These are phyloP conservation scores for Coemansia sp. DNA, from an alignment of 192 early-diverging fungal genomes.

Conservation along the genomic window DNA sequence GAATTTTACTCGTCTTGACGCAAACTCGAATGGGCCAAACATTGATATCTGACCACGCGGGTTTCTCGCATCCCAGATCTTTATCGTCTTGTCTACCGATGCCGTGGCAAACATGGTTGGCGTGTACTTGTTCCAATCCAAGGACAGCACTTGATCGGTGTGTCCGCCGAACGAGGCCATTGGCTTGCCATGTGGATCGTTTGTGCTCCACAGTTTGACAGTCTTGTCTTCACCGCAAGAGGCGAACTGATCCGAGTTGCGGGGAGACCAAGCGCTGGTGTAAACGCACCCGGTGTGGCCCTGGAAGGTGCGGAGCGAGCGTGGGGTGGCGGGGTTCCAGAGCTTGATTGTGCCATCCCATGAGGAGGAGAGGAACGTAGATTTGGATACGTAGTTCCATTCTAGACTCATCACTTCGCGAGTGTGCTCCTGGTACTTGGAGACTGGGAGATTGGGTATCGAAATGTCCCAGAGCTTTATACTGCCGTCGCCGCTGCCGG, in stretches of 20 bases:
- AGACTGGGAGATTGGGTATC: slow-evolving; percentile 60
- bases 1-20: slow-evolving; percentile 87
- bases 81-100: slow-evolving; percentile 83
- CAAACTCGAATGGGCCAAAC: slow-evolving; percentile 87
- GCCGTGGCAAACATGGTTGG: slow-evolving; percentile 82
- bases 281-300: slow-evolving; percentile 96
- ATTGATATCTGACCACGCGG: slow-evolving; percentile 69
- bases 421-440: slow-evolving; percentile 89
- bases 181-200: slow-evolving; percentile 59
- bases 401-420: slow-evolving; percentile 92
- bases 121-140: slow-evolving; percentile 98
- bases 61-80: slow-evolving; percentile 88
- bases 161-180: slow-evolving; percentile 76
- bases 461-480: slow-evolving; percentile 94
- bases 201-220: slow-evolving; percentile 88
- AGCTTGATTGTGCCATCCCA: slow-evolving; percentile 96
- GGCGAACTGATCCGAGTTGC: slow-evolving; percentile 72
- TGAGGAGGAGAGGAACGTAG: slow-evolving; percentile 85
- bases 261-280: slow-evolving; percentile 80
- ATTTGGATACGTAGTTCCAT: slow-evolving; percentile 91
- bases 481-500: slow-evolving; percentile 90
- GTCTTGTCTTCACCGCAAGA: slow-evolving; percentile 90
- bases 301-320: slow-evolving; percentile 79
- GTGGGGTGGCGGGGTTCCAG: slow-evolving; percentile 82
- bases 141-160: slow-evolving; percentile 77